Evolutionary conservation across 805 yeast species (phyloP).

Genomic region (Saccharomycopsis guyanensis): DNA sequence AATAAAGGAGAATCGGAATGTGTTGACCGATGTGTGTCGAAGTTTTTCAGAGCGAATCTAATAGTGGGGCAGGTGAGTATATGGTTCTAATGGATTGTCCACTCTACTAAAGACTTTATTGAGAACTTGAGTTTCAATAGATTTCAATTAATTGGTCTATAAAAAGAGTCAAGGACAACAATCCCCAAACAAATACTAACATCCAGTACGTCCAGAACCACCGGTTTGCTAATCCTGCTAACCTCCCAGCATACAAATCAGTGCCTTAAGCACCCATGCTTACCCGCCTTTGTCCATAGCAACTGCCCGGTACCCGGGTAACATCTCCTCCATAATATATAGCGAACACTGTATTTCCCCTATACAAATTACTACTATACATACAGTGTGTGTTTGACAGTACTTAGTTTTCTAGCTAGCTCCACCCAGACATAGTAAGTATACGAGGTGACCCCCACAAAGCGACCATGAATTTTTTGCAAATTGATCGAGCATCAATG

Average conservation of each 20-base stretch:
- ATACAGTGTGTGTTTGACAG: background rate
- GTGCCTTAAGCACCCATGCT: no score
- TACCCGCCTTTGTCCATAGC: no score
- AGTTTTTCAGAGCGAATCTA: slow-evolving; percentile 68
- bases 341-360: background rate
- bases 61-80: slow-evolving; percentile 40
- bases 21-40: slow-evolving; percentile 78
- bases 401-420: background rate
- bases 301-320: no score
- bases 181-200: no score
- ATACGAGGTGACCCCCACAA: background rate
- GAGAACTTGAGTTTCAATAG: no score
- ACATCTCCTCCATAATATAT: slow-evolving; percentile 2
- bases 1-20: slow-evolving; percentile 80
- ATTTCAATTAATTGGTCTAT: no score
- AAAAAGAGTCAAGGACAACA: no score
- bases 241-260: slow-evolving; percentile 33
- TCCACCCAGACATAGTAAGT: background rate
- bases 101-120: no score
- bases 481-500: no score
- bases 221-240: slow-evolving; percentile 37
- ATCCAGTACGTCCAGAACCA: slow-evolving; percentile 32
- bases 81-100: no score
- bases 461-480: no score
- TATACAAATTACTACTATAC: background rate